A percentile compares a stretch with the other conserved stretches of the same genome.
Evolutionary conservation across 306 rosid genomes (phyloP).

Genomic region (Cucumis hystrix): DNA sequence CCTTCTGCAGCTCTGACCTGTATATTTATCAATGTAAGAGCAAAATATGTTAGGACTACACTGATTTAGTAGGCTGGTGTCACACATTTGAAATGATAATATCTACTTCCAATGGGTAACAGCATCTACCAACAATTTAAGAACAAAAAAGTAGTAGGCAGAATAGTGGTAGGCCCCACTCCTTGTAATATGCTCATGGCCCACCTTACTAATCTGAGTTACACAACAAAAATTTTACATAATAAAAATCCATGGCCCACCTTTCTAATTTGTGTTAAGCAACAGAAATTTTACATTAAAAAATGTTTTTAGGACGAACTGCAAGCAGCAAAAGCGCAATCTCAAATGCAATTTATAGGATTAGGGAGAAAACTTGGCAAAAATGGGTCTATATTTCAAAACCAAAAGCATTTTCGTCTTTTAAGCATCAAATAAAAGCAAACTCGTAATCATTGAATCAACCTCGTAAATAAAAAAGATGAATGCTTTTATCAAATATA

Average conservation of each 20-base stretch:
- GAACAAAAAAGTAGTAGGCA: background rate
- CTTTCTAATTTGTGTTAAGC: too few relatives aligned
- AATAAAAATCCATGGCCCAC: too few relatives aligned
- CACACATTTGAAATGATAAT: background rate
- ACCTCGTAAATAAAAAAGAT: slow-evolving; percentile 1
- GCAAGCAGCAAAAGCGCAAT: background rate
- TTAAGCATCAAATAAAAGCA: background rate
- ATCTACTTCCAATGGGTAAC: background rate
- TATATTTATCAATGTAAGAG: background rate
- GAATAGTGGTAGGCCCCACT: background rate
- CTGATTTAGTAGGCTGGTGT: background rate
- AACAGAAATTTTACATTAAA: too few relatives aligned
- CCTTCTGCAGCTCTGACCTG: slow-evolving; percentile 46
- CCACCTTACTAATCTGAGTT: background rate
- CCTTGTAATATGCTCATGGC: background rate
- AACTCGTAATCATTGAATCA: background rate
- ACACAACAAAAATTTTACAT: background rate
- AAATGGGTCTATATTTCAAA: background rate
- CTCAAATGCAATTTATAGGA: background rate
- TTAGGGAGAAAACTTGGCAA: background rate
- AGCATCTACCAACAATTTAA: background rate
- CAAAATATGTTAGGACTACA: background rate
- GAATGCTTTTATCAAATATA: slow-evolving; percentile 1
- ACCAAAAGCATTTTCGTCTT: background rate
- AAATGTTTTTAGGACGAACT: background rate